Conservation (phyloP, 768 basidiomycete genomes). For the Phanerochaete sordida region DNA sequence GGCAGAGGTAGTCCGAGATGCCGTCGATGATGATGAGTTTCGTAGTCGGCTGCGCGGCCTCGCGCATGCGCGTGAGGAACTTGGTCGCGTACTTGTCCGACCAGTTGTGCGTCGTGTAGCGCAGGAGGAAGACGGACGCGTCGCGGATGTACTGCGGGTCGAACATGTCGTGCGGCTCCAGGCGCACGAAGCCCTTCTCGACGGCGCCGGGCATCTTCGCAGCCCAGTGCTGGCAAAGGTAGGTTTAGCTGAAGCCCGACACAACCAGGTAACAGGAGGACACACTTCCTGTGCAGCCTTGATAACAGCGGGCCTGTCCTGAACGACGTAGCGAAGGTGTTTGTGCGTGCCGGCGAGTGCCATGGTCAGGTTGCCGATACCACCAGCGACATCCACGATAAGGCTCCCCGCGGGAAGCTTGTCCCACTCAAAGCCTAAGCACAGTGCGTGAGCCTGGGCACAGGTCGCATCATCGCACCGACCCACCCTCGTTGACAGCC, state of each 20-base stretch:
- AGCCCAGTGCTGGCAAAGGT: slow-evolving; percentile 1
- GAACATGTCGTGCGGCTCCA: slow-evolving; percentile 23
- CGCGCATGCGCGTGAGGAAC: slow-evolving; percentile 24
- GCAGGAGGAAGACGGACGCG: slow-evolving; percentile 23
- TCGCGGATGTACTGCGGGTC: slow-evolving; percentile 27
- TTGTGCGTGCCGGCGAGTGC: slow-evolving; percentile 19
- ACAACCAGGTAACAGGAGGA: not conserved
- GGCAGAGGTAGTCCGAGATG: slow-evolving; percentile 29
- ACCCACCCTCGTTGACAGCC: not conserved
- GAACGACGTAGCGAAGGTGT: slow-evolving; percentile 25
- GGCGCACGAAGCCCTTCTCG: not conserved
- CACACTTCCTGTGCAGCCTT: slow-evolving; percentile 18
- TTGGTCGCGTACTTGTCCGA: slow-evolving; percentile 26
- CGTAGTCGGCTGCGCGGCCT: slow-evolving; percentile 19
- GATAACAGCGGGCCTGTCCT: slow-evolving; percentile 28
- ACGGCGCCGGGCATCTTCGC: not conserved
- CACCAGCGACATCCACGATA: slow-evolving; percentile 33
- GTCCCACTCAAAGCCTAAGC: slow-evolving; percentile 25
- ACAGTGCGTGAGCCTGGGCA: not conserved
- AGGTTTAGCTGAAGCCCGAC: not conserved
- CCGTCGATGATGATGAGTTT: slow-evolving; percentile 39
- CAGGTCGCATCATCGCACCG: not conserved
- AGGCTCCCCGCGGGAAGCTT: slow-evolving; percentile 16
- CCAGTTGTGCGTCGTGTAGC: slow-evolving; percentile 31
- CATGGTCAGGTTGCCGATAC: slow-evolving; percentile 23